Conservation (phyloP, 2,329 filamentous ascomycete genomes). For the Diaporthe ampelina region DNA sequence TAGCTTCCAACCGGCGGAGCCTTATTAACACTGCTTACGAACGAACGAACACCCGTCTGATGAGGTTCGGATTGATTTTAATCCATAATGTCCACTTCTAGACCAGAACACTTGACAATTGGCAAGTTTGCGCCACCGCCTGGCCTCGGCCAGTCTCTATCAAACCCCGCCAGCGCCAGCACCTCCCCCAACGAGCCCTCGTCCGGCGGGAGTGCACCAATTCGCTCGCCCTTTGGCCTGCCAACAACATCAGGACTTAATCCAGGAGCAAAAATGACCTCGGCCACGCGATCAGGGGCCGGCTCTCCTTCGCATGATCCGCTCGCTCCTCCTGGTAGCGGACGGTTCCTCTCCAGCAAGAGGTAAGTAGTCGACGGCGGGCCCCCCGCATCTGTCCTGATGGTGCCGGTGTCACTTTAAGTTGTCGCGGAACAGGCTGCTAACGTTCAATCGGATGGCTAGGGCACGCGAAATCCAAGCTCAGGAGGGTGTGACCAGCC, state of each 20-base stretch:
- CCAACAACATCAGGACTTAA: conserved; percentile 69
- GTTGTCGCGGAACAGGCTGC: conserved; percentile 35
- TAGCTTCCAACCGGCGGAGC: conserved; percentile 34
- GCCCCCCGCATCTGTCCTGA: neutral
- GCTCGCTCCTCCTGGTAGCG: conserved; percentile 73
- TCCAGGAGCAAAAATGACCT: conserved; percentile 70
- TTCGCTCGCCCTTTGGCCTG: conserved; percentile 81
- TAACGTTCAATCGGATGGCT: conserved; percentile 41
- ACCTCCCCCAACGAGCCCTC: conserved; percentile 85
- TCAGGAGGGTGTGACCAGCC: conserved; percentile 85
- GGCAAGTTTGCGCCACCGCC: conserved; percentile 79
- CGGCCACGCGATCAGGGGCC: conserved; percentile 81
- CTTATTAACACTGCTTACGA: conserved; percentile 31
- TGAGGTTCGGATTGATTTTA: conserved; percentile 69
- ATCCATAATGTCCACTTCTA: conserved; percentile 94
- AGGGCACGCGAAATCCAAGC: conserved; percentile 97
- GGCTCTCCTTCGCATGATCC: conserved; percentile 94
- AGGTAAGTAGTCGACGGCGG: conserved; percentile 71
- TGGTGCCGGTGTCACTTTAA: conserved; percentile 38
- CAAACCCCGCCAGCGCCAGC: conserved; percentile 76
- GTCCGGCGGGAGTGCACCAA: conserved; percentile 62
- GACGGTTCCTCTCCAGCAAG: conserved; percentile 84
- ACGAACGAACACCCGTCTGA: conserved; percentile 48
- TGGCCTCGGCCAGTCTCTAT: conserved; percentile 41
- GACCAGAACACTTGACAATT: conserved; percentile 88